Evolutionary conservation across 345 rosid genomes (phyloP), one percentile per base, ranked within the genome.

Genomic region (Bruguiera gymnorhiza): DNA sequence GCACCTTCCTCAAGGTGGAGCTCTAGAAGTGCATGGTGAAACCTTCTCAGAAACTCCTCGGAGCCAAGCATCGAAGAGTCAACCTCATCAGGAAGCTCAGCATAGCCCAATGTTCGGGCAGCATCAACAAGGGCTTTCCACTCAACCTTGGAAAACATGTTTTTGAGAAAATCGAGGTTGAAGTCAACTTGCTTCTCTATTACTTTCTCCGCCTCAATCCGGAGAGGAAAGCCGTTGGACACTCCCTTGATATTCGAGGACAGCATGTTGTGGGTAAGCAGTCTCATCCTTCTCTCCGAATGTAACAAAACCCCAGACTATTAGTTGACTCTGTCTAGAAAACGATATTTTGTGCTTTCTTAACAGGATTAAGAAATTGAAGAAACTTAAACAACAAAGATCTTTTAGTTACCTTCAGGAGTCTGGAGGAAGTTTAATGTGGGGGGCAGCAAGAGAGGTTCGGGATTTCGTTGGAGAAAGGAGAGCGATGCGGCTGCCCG

Each of bases 241-340:
- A 92, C 99, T 50, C 98, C 99, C 78, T 90, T 92, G 74, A 95
- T 84, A 83, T 88, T 90, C 68, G 89, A 95, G 1, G 97, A 84
- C 24, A 90, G 84, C 93, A 90, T 88, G 85, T 92, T 92, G 89
- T 92, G 98, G 36, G 97, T 86, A 48, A 88, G 76, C 6, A 90
- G 81, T 84, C 89, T 88, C 99, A 90, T 92, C 50, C 10, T 23
- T 43, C 50, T 43, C 50, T 43, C 15, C 50, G 2, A 15, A 11
- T 13, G 50, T 43, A 43, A 43, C 50, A 4, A 55, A 21, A 55
- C 23, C 30, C 21, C 27, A 23, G 50, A 13, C 50, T 55, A 55
- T 23, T 9, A n/a, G 27, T 10, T 3, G 13, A 59, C 27, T 23
- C 30, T 27, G 50, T 3, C 13, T 15, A 43, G 18, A 43, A 43